phyloP scores from a whole-genome alignment of 2,329 filamentous ascomycete genomes.

The Zasmidium angulare region DNA sequence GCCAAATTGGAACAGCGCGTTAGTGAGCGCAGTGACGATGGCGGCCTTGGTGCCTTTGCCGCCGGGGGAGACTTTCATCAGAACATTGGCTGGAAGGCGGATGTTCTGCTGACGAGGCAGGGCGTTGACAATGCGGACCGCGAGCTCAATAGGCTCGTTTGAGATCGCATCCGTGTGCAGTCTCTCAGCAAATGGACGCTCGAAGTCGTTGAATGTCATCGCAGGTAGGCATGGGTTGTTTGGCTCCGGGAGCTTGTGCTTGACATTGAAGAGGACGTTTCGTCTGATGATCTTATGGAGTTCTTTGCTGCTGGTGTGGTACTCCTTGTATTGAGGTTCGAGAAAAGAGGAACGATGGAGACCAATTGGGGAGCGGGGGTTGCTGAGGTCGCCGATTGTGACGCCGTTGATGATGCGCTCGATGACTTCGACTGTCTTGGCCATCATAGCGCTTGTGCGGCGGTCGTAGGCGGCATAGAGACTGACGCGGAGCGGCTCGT shows the following conservation, averaged over 20 bases:
- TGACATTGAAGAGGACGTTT: not conserved
- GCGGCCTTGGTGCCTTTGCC: not conserved
- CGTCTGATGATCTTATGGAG: not conserved
- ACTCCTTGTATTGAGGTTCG: not conserved
- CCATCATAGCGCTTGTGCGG: slow-evolving; percentile 7
- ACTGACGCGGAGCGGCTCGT: not conserved
- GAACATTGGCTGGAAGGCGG: not conserved
- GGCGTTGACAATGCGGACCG: not conserved
- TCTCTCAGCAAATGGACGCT: not conserved
- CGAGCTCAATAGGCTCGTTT: not conserved
- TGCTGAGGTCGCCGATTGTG: not conserved
- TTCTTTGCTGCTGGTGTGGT: not conserved
- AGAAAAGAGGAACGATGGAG: not conserved
- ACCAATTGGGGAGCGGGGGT: not conserved
- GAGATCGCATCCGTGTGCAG: not conserved
- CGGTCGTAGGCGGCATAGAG: not conserved
- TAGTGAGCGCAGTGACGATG: not conserved
- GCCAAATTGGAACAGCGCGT: not conserved
- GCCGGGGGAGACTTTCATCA: not conserved
- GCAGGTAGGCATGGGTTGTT: not conserved
- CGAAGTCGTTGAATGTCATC: not conserved
- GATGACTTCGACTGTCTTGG: slow-evolving; percentile 8
- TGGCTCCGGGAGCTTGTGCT: not conserved
- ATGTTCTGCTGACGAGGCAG: not conserved
- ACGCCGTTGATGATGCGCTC: not conserved